These are phyloP conservation scores for Vitis cinerea DNA, from an alignment of 164 flowering plant genomes.

Conservation along the genomic window DNA sequence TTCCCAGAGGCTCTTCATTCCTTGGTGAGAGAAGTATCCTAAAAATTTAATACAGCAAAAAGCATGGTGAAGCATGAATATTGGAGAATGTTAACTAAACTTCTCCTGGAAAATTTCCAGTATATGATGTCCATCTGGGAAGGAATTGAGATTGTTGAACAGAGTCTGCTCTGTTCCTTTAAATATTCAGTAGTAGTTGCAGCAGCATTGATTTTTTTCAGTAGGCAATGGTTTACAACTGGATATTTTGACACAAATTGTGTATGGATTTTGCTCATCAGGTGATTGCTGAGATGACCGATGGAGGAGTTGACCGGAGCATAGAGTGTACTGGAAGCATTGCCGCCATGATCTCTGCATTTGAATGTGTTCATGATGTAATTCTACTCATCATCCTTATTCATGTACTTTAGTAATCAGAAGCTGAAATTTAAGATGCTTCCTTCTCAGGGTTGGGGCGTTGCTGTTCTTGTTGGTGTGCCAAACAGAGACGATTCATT, in stretches of 20 bases:
- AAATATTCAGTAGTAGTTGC: background rate
- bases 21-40: background rate
- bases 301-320: slow-evolving; percentile 48
- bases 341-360: slow-evolving; percentile 44
- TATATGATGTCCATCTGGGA: too few species aligned
- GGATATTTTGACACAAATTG: background rate
- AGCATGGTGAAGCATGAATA: too few species aligned
- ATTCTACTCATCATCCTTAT: background rate
- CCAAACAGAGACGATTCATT: slow-evolving; percentile 42
- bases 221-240: background rate
- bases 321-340: slow-evolving; percentile 47
- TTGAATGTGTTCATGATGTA: slow-evolving; percentile 54
- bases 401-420: background rate
- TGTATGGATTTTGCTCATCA: slow-evolving; percentile 1
- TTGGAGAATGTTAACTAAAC: too few species aligned
- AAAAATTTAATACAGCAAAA: too few species aligned
- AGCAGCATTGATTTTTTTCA: background rate
- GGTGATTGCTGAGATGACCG: slow-evolving; percentile 52
- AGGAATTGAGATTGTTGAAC: too few species aligned
- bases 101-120: too few species aligned
- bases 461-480: slow-evolving; percentile 48
- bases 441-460: slow-evolving; percentile 47
- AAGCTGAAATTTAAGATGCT: background rate
- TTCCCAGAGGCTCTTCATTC: background rate
- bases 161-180: background rate